A percentile compares a stretch with the other conserved stretches of the same genome.
Conservation (phyloP, 768 basidiomycete genomes). For the Auricularia auricula-judae region DNA sequence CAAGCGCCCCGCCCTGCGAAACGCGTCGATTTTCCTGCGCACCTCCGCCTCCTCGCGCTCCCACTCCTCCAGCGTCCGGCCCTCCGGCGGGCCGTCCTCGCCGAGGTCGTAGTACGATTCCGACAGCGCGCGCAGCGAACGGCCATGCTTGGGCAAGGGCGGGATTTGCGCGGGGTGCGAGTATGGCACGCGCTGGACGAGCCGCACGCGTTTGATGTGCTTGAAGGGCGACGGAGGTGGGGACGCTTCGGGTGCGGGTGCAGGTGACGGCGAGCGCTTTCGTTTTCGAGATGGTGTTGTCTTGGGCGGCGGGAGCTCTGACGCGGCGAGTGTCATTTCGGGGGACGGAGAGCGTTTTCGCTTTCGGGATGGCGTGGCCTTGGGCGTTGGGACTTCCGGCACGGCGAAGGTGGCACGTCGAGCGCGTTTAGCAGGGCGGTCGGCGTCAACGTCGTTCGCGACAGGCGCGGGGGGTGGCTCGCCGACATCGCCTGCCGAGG, state of each 20-base stretch:
- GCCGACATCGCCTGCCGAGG: too few relatives aligned
- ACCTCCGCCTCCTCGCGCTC: conserved; percentile 19
- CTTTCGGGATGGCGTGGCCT: background rate
- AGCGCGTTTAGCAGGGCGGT: too few relatives aligned
- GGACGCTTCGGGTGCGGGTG: background rate
- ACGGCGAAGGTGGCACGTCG: background rate
- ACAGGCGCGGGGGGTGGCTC: too few relatives aligned
- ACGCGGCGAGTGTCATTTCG: background rate
- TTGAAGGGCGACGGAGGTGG: background rate
- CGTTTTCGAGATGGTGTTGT: background rate
- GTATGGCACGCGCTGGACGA: conserved; percentile 48
- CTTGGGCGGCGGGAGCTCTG: background rate
- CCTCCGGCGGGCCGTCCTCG: conserved; percentile 14
- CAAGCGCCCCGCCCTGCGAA: background rate
- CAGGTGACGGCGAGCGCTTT: background rate
- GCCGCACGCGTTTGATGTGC: conserved; percentile 49
- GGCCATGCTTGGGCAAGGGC: conserved; percentile 35
- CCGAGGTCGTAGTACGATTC: conserved; percentile 50
- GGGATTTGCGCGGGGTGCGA: conserved; percentile 58
- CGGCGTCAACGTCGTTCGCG: too few relatives aligned
- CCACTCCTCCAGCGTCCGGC: conserved; percentile 10
- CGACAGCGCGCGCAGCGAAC: conserved; percentile 47
- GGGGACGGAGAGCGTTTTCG: background rate
- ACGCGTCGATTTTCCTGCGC: background rate
- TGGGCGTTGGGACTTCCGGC: background rate